Evolutionary conservation across 257 asterid genomes (phyloP), one percentile per base, ranked within the genome.

Genomic region (Solanum sparsipilum): DNA sequence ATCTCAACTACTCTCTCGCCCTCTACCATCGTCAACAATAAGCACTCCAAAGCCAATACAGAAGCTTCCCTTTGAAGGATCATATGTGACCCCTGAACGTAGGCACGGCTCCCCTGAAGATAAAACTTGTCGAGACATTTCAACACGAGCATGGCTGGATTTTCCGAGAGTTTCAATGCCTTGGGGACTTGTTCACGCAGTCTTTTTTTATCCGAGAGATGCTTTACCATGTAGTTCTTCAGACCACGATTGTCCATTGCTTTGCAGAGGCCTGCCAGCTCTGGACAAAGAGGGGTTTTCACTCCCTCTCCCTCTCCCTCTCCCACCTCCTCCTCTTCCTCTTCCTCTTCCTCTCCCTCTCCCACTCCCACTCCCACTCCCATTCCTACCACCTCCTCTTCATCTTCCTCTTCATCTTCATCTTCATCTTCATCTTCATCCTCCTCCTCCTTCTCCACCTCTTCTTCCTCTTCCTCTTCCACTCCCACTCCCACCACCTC

Each of bases 71-170:
- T 93, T 18, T 38, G 56, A 36, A 4, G 56, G 32, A 75, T 12
- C 32, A 36, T 38, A 36, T 23, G 56, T 39, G 84, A n/a, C 2
- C 84, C 60, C 32, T 7, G 11, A n/a, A 78, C 23, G 35, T 39
- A 75, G 32, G 11, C 10, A 35, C 18, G 92, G 27, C 92, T 93
- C 73, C 98, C 96, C 93, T 94, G 98, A 93, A 95, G 84, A 87
- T 85, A 96, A 91, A 96, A 95, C 88, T 94, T 95, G 60, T 98
- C 96, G 39, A 90, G 76, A 63, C 95, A 93, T 10, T 94, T 98
- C 27, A 94, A 90, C 39, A 94, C 98, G 44, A 96, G 91, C 79
- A 89, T 92, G 2, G 93, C 91, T 29, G 98, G 94, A 70, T 92
- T 88, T 16, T 91, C 90, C 6, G 96, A 95, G 63, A 90, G 90